Evolutionary conservation across 345 rosid genomes (phyloP).

Genomic region (Arabidopsis arenosa): DNA sequence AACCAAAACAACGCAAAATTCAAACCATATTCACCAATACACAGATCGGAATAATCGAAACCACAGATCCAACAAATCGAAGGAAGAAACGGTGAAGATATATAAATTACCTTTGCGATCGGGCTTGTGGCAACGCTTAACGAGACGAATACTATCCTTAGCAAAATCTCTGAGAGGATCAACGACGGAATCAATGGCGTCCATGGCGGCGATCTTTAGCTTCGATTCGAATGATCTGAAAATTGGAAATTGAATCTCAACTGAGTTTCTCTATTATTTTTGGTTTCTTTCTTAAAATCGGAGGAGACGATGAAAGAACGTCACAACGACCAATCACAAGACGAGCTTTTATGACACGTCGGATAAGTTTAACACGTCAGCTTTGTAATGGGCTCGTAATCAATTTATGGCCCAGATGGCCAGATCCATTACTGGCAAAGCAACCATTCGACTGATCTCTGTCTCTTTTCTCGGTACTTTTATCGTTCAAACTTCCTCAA

Average conservation of each 20-base stretch:
- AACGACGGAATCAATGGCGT: constrained; percentile 73
- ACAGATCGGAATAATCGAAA: neutral
- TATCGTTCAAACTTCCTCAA: no score
- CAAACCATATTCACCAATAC: neutral
- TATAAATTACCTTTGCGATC: constrained; percentile 53
- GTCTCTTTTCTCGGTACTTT: no score
- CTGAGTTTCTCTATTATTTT: neutral
- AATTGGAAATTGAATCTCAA: constrained; percentile 16
- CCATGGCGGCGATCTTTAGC: constrained; percentile 51
- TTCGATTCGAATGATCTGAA: constrained; percentile 1
- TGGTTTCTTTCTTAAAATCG: neutral
- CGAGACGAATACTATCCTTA: constrained; percentile 76
- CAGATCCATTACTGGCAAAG: neutral
- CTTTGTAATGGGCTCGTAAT: constrained; percentile 7
- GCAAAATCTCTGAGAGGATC: constrained; percentile 85
- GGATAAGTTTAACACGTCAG: constrained; percentile 22
- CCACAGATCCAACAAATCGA: neutral
- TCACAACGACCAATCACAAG: constrained; percentile 31
- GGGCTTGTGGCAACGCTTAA: constrained; percentile 84
- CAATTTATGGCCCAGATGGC: neutral
- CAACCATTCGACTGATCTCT: no score
- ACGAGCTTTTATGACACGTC: neutral
- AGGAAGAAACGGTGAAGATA: neutral
- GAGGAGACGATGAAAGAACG: constrained; percentile 12
- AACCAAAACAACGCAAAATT: neutral